Evolutionary conservation across 2,329 filamentous ascomycete genomes (phyloP).

Genomic region (Ramularia endophylla): DNA sequence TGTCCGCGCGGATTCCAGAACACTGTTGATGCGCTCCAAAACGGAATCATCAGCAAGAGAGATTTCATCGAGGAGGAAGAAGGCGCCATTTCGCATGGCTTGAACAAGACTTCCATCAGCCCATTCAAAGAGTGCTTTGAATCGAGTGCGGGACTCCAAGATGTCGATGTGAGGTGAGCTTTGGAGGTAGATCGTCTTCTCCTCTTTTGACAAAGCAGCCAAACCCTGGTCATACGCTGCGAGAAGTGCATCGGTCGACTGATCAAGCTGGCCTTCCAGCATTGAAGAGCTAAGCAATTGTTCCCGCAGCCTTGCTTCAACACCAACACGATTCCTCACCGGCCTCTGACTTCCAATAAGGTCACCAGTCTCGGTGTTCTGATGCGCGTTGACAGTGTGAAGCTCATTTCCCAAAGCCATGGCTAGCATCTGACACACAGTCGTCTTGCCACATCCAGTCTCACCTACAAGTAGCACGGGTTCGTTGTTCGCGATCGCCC

Average conservation of each 20-base stretch:
- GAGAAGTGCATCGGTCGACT: slow-evolving; percentile 51
- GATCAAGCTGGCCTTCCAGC: slow-evolving; percentile 13
- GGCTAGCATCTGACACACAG: slow-evolving; percentile 86
- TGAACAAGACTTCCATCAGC: slow-evolving; percentile 87
- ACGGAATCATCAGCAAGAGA: slow-evolving; percentile 97
- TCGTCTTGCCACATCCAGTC: slow-evolving; percentile 97
- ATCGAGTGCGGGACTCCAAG: slow-evolving; percentile 51
- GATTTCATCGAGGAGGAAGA: slow-evolving; percentile 95
- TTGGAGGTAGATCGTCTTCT: slow-evolving; percentile 11
- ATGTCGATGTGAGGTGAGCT: slow-evolving; percentile 30
- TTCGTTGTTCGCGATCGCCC: slow-evolving; percentile 83
- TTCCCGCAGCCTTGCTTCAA: slow-evolving; percentile 59
- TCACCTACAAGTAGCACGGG: slow-evolving; percentile 93
- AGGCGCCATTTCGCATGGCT: slow-evolving; percentile 83
- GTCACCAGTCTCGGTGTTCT: slow-evolving; percentile 96
- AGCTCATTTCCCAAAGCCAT: slow-evolving; percentile 70
- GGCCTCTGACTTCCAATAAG: slow-evolving; percentile 93
- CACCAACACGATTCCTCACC: slow-evolving; percentile 72
- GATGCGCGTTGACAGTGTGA: slow-evolving; percentile 92
- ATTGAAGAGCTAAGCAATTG: slow-evolving; percentile 48
- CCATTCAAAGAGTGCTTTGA: slow-evolving; percentile 92
- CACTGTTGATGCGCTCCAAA: slow-evolving; percentile 90
- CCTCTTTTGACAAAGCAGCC: slow-evolving; percentile 34
- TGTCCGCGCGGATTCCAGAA: slow-evolving; percentile 80
- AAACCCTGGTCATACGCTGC: slow-evolving; percentile 47